A percentile compares a stretch with the other conserved stretches of the same genome.
Evolutionary conservation across 1,284 basidiomycete species (phyloP).

Genomic region (Stereum hirsutum): DNA sequence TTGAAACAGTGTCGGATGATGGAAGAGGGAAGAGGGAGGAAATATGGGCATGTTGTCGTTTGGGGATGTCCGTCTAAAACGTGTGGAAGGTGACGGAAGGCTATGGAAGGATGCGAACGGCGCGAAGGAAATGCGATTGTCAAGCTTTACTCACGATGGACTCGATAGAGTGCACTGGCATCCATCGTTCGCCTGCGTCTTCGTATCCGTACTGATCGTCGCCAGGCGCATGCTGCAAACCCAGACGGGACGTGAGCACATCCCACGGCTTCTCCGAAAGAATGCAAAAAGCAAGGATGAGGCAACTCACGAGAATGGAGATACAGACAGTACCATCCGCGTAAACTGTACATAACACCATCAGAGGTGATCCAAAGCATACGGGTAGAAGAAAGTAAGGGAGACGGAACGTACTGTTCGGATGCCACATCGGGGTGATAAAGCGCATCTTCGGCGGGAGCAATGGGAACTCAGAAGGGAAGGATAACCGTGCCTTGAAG

Average conservation of each 20-base stretch:
- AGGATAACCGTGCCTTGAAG: constrained; percentile 81
- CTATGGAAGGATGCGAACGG: no score
- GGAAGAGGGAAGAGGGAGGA: constrained; percentile 3
- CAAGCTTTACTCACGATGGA: constrained; percentile 74
- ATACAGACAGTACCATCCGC: constrained; percentile 88
- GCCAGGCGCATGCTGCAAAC: constrained; percentile 85
- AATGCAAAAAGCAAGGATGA: neutral
- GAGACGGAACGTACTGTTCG: constrained; percentile 64
- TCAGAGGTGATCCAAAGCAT: constrained; percentile 6
- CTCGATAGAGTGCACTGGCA: constrained; percentile 95
- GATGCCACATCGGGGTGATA: constrained; percentile 97
- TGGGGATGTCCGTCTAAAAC: no score
- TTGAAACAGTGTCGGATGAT: no score
- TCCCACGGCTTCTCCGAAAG: neutral
- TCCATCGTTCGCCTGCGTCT: constrained; percentile 95
- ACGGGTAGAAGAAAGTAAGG: constrained; percentile 2
- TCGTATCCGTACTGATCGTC: constrained; percentile 98
- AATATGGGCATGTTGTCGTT: constrained; percentile 1
- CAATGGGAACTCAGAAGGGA: constrained; percentile 87
- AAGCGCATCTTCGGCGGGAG: constrained; percentile 95
- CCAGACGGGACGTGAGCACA: constrained; percentile 3
- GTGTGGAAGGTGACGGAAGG: no score
- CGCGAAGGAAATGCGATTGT: no score
- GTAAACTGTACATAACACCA: constrained; percentile 88
- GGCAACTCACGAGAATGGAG: constrained; percentile 84